Evolutionary conservation across 768 basidiomycete species (phyloP).

Genomic region (Tulasnella sp.): DNA sequence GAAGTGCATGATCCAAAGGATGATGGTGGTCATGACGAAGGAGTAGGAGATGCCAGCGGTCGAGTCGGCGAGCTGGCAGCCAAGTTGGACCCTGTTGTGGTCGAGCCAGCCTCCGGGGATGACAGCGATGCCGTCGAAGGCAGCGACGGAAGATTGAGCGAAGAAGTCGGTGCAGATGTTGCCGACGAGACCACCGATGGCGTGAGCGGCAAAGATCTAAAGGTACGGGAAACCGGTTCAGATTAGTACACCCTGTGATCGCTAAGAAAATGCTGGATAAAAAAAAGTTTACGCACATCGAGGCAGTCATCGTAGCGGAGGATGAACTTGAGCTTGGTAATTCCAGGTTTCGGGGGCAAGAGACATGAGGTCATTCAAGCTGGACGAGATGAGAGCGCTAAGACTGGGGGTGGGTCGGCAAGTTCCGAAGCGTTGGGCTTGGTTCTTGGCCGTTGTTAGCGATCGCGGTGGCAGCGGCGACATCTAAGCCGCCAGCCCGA

Average conservation of each 20-base stretch:
- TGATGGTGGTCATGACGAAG: slow-evolving; percentile 74
- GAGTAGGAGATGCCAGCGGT: slow-evolving; percentile 61
- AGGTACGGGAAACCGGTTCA: neutral
- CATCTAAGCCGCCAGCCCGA: slow-evolving; percentile 19
- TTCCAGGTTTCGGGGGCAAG: too few relatives aligned
- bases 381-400: slow-evolving; percentile 76
- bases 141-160: slow-evolving; percentile 68
- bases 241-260: neutral
- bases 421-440: slow-evolving; percentile 72
- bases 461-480: neutral
- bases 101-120: slow-evolving; percentile 83
- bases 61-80: slow-evolving; percentile 77
- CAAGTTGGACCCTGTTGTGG: slow-evolving; percentile 74
- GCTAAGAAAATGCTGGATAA: slow-evolving; percentile 14
- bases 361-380: slow-evolving; percentile 44
- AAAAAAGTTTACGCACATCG: slow-evolving; percentile 53
- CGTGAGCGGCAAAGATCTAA: slow-evolving; percentile 86
- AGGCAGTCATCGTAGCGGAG: too few relatives aligned
- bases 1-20: slow-evolving; percentile 84
- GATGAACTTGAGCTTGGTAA: slow-evolving; percentile 33
- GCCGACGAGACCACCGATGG: slow-evolving; percentile 71
- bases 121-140: slow-evolving; percentile 61
- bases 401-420: slow-evolving; percentile 81
- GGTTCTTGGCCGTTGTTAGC: slow-evolving; percentile 44
- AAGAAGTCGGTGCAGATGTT: slow-evolving; percentile 85